Percentiles rank a stretch among this genome's conserved stretches.
phyloP scores from a whole-genome alignment of 2,329 filamentous ascomycete genomes.

The Metarhizium guizhouense region DNA sequence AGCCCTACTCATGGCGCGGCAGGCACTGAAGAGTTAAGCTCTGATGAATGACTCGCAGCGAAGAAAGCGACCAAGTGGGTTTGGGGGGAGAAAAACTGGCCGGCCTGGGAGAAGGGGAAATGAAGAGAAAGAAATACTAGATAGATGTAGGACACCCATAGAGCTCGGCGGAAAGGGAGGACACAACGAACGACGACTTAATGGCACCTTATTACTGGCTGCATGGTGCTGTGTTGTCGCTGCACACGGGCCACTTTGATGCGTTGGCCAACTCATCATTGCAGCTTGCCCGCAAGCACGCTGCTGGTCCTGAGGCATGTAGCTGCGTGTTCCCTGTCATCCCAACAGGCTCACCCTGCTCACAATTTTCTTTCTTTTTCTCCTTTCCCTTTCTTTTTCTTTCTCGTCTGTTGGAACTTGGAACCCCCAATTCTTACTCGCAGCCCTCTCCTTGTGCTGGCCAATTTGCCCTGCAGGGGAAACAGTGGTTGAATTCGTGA shows the following conservation, averaged over 20 bases:
- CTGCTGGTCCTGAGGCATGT: not conserved
- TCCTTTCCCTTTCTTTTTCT: slow-evolving; percentile 1
- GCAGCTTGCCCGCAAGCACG: slow-evolving; percentile 28
- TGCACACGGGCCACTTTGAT: slow-evolving; percentile 33
- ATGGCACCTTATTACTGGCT: slow-evolving; percentile 1
- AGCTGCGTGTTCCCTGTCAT: slow-evolving; percentile 13
- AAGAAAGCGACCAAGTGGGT: not conserved
- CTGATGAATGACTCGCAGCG: not conserved
- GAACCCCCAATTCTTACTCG: no score
- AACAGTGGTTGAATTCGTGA: no score
- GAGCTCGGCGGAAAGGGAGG: slow-evolving; percentile 3
- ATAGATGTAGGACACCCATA: not conserved
- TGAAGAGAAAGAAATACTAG: not conserved
- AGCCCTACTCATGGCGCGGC: not conserved
- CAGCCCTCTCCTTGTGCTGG: no score
- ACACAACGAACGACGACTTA: slow-evolving; percentile 3
- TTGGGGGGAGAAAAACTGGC: not conserved
- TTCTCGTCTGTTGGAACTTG: not conserved
- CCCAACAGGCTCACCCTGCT: not conserved
- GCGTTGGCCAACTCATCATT: slow-evolving; percentile 33
- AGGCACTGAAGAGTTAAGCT: not conserved
- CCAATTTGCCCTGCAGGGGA: no score
- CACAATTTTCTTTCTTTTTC: not conserved
- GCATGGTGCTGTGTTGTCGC: slow-evolving; percentile 10
- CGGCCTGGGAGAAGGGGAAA: not conserved